Evolutionary conservation across 2,329 filamentous ascomycete species (phyloP), one percentile per base, ranked within the genome.

Genomic region (Curvularia verruculosa): DNA sequence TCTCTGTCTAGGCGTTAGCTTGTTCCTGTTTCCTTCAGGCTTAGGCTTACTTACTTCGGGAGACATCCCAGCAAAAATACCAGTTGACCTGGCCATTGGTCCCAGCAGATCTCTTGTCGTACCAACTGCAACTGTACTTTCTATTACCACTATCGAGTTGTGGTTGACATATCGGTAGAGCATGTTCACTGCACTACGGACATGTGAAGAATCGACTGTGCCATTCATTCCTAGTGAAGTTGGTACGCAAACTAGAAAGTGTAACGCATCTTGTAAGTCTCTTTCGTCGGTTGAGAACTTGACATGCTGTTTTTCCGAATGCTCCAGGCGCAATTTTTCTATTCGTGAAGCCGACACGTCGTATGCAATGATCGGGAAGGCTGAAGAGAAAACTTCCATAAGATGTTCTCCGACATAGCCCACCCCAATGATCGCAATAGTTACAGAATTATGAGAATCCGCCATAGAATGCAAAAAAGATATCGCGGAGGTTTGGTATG

Each of bases 241-340:
- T 1, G 83, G 83, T 3, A 85, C 83, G 0, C 82, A 79, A 57
- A 85, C 81, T 40, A 84, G 78, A 51, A 83, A 83, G 66, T 84
- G 81, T 0, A 81, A 83, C 3, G 80, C 83, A 13, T 48, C 26
- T 6, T 23, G 15, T 15, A 49, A 40, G 24, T 48, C 46, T 3
- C 3, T 49, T 19, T 49, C 31, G 18, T 54, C 29, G 8, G 2
- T 31, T 10, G 54, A 54, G 39, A 57, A 49, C 19, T 21, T 49
- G 19, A 45, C 39, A 31, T 28, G 37, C 24, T 21, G 13, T 15
- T 23, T 39, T 19, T 3, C 18, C 1, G 45, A 39, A 23, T 49
- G 31, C 26, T 48, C 54, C 39, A 19, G 47, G 6, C 39, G 44
- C 3, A 54, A n/a, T 13, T 36, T 39, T 15, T 52, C 26, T 52